Evolutionary conservation across 331 rosid genomes (phyloP).

Genomic region (Malus hybrid): DNA sequence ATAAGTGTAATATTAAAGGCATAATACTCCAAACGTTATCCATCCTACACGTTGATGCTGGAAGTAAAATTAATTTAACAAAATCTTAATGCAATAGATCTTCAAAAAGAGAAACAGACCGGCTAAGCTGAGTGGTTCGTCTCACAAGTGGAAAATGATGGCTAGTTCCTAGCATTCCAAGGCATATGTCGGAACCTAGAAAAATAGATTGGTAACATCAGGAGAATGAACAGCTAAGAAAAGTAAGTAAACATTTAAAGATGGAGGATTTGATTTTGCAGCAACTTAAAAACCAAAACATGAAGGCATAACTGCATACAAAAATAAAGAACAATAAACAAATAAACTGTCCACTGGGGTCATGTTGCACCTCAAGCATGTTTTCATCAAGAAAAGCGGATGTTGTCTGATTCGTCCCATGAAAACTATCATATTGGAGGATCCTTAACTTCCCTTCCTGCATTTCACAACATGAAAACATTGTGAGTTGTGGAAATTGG

Average conservation of each 20-base stretch:
- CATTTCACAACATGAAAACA: neutral
- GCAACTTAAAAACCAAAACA: neutral
- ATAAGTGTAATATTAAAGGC: neutral
- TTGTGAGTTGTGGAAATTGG: neutral
- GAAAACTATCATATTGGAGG: constrained; percentile 43
- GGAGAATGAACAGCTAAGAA: neutral
- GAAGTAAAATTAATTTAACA: neutral
- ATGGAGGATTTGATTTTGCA: neutral
- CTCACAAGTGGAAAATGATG: constrained; percentile 1
- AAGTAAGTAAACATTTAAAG: neutral
- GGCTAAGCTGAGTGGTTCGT: constrained; percentile 15
- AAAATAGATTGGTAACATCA: neutral
- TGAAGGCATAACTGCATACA: neutral
- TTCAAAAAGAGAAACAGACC: constrained; percentile 23
- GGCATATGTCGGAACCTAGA: constrained; percentile 45
- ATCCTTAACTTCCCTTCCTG: constrained; percentile 60
- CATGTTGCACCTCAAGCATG: constrained; percentile 42
- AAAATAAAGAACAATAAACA: neutral
- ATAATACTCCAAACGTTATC: neutral
- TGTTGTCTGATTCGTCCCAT: constrained; percentile 12
- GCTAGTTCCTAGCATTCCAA: constrained; percentile 43
- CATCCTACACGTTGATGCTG: neutral
- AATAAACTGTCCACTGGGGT: neutral
- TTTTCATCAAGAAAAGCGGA: constrained; percentile 32
- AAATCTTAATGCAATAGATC: neutral